phyloP scores from a whole-genome alignment of 2,329 filamentous ascomycete genomes.

The Colletotrichum sojae region DNA sequence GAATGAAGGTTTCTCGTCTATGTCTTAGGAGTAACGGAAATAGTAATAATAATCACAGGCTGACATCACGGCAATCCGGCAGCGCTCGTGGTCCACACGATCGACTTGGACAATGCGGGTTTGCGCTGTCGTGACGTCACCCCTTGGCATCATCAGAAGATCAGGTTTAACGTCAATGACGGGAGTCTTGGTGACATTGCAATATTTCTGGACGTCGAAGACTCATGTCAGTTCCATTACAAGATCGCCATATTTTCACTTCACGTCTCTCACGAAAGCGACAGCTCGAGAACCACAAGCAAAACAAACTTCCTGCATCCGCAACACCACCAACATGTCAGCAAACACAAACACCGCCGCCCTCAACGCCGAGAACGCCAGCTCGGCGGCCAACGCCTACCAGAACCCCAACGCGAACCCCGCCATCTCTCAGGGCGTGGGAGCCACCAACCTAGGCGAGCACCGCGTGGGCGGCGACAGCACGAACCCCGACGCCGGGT shows the following conservation, averaged over 20 bases:
- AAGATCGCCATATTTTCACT: neutral
- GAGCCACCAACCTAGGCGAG: neutral
- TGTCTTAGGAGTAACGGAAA: neutral
- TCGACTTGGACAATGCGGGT: slow-evolving; percentile 11
- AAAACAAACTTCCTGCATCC: no score
- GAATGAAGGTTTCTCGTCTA: no score
- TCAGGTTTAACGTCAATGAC: slow-evolving; percentile 22
- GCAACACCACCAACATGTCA: slow-evolving; percentile 8
- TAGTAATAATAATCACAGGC: neutral
- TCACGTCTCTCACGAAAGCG: no score
- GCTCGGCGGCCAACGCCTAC: neutral
- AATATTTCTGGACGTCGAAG: no score
- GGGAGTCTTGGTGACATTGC: neutral
- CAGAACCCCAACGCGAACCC: slow-evolving; percentile 15
- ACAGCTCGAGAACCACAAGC: no score
- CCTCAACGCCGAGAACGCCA: slow-evolving; percentile 3
- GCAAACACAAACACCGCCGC: slow-evolving; percentile 30
- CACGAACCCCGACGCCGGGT: slow-evolving; percentile 17
- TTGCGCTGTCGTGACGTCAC: slow-evolving; percentile 41
- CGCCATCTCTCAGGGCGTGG: neutral
- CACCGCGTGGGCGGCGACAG: neutral
- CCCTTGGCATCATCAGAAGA: slow-evolving; percentile 32
- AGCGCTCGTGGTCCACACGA: slow-evolving; percentile 8
- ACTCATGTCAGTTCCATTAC: no score
- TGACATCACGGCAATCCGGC: slow-evolving; percentile 25